Percentiles rank a stretch among this genome's conserved stretches.
These are phyloP conservation scores for Suillus hirtellus DNA, from an alignment of 768 basidiomycete species.

Conservation along the genomic window DNA sequence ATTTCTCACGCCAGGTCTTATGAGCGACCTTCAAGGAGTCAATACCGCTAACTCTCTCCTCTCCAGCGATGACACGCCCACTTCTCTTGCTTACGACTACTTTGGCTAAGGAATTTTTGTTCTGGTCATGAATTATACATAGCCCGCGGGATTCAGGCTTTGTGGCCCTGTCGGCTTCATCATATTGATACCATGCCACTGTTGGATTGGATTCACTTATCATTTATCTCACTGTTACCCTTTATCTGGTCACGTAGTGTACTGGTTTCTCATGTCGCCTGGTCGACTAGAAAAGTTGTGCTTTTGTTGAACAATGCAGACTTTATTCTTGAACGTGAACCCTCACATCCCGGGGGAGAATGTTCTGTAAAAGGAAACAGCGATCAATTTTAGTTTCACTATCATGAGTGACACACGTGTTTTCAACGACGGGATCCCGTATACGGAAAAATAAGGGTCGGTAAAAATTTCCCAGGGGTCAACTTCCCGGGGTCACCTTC, in stretches of 20 bases:
- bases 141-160: conserved; percentile 6
- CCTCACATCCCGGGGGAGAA: not conserved
- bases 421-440: conserved; percentile 4
- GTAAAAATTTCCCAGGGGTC: no score
- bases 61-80: conserved; percentile 45
- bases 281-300: not conserved
- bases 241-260: conserved; percentile 14
- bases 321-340: not conserved
- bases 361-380: not conserved
- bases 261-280: conserved; percentile 23
- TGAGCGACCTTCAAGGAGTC: conserved; percentile 58
- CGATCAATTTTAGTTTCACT: not conserved
- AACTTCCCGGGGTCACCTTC: no score
- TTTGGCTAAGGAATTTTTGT: conserved; percentile 31
- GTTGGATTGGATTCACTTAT: conserved; percentile 21
- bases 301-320: conserved; percentile 26
- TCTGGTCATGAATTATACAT: not conserved
- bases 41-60: conserved; percentile 57
- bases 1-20: conserved; percentile 43
- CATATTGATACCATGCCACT: conserved; percentile 9
- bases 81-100: conserved; percentile 51
- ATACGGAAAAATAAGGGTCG: not conserved
- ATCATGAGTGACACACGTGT: not conserved
- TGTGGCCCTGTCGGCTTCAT: conserved; percentile 9
- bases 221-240: conserved; percentile 11